Evolutionary conservation across 2,329 filamentous ascomycete species (phyloP), one percentile per base, ranked within the genome.

Genomic region (Mycosphaerella arachidis): DNA sequence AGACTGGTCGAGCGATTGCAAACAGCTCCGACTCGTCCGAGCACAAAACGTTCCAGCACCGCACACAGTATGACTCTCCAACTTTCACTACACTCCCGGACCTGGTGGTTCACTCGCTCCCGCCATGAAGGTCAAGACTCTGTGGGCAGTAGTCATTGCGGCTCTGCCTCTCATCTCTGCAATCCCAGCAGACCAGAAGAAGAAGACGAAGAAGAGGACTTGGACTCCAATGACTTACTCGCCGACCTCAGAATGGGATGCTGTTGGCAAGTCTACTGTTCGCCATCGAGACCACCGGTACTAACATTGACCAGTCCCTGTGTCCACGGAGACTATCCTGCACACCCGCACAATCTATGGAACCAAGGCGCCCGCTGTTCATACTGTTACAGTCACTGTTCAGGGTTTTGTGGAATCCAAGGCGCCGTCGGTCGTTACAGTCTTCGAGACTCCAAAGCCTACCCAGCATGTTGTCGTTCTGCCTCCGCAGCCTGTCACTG

Each of bases 41-140:
- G 18, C 20, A 52, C 45, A 52, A 52, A 51, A 37, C 37, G 7
- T 9, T 31, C 35, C 31, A 30, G 12, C 30, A 16, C 50, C 50
- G 29, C 51, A 45, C 51, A 45, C 53, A 6, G 24, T 12, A 29
- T 31, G 57, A 9, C 45, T 43, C 30, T 46, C 24, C 37, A 56
- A 29, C 46, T 46, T 50, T 20, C 29, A 20, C 51, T 33, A 48
- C 60, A 30, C 33, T 52, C 37, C 51, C 50, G 40, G 40, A 46
- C 46, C 51, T 53, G 31, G 27, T 37, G 40, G 31, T 48, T 53
- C 62, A 50, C 52, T 61, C 59, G 51, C 53, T 59, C 24, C 57
- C 31, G 53, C 54, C 56, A 65, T 65, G 63, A 63, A 58, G 60
- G 55, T 61, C 61, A 58, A 48, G 52, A 55, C 55, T 12, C 33